phyloP scores from a whole-genome alignment of 768 basidiomycete species.

The Paxillus rubicundulus region DNA sequence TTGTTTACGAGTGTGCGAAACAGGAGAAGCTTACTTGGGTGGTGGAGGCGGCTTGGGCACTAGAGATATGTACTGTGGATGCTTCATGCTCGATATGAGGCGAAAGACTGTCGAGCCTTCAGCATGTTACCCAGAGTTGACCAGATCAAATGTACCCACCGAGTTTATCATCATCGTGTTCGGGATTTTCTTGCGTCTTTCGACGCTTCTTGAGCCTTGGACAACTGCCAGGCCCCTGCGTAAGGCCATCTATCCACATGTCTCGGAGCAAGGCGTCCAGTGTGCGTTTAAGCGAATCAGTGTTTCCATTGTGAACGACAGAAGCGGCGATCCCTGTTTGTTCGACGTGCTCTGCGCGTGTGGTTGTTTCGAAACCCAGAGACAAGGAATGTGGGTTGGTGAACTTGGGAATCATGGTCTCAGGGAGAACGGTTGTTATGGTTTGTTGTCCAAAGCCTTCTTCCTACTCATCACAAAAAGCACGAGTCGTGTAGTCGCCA shows the following conservation, averaged over 20 bases:
- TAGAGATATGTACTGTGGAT: slow-evolving; percentile 40
- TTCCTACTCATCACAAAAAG: background rate
- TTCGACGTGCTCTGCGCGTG: slow-evolving; percentile 35
- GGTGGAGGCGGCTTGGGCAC: slow-evolving; percentile 41
- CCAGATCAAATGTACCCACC: background rate
- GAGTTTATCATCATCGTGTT: background rate
- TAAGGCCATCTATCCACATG: slow-evolving; percentile 18
- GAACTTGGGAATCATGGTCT: slow-evolving; percentile 38
- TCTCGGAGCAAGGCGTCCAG: slow-evolving; percentile 22
- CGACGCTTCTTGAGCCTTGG: slow-evolving; percentile 1
- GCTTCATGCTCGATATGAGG: slow-evolving; percentile 39
- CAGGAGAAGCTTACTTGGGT: slow-evolving; percentile 33
- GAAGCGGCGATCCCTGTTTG: slow-evolving; percentile 5
- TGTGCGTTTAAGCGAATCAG: slow-evolving; percentile 16
- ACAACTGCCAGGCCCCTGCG: background rate
- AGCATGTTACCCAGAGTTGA: background rate
- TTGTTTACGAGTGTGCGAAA: background rate
- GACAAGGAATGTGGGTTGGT: slow-evolving; percentile 45
- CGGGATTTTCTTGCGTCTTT: slow-evolving; percentile 2
- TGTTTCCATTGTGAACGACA: slow-evolving; percentile 5
- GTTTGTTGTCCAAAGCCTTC: slow-evolving; percentile 13
- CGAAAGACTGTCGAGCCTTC: slow-evolving; percentile 41
- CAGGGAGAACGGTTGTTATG: slow-evolving; percentile 14
- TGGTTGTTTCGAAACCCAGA: slow-evolving; percentile 31
- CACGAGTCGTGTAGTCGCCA: too few relatives aligned